Evolutionary conservation across 306 rosid genomes (phyloP), one percentile per base, ranked within the genome.

Genomic region (Glycine tomentella): DNA sequence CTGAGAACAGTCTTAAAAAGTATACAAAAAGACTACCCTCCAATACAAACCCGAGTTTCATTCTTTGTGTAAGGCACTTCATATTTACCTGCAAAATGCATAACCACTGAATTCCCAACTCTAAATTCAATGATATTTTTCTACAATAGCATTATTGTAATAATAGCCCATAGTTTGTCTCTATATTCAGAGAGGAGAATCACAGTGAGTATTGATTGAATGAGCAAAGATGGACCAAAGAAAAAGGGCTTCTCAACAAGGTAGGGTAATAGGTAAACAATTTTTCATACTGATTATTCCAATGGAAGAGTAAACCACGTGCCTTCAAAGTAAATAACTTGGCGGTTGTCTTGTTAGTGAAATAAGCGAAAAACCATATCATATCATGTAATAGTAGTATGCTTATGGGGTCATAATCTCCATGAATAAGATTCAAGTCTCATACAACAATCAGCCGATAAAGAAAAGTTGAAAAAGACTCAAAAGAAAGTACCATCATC

Each of bases 61-160:
- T 74, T 62, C 77, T 74, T 63, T 86, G 90, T 44, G 86, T 78
- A 63, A 86, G 89, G 81, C 90, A 87, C 80, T 87, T 87, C 65
- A 87, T 70, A 40, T 85, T 87, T 69, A 87, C 90, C 90, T 87
- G 80, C 86, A 49, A 78, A 81, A 84, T 73, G 68, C 68, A 74
- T 46, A 87, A 69, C 31, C 65, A 68, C 65, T 77, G 57, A 83
- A 84, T n/a, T n/a, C n/a, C n/a, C n/a, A n/a, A n/a, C n/a, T n/a
- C n/a, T n/a, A n/a, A n/a, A n/a, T 56, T 81, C 62, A 73, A 76
- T 80, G 63, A 55, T 48, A 76, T 73, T 80, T 68, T 72, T 73
- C 46, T 57, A 68, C 79, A 57, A 55, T 62, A 66, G 71, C 59
- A 67, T 9, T 76, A 64, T 64, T 45, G 72, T 61, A 71, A 72